phyloP scores from a whole-genome alignment of 306 rosid species.

The Inga leiocalycina region DNA sequence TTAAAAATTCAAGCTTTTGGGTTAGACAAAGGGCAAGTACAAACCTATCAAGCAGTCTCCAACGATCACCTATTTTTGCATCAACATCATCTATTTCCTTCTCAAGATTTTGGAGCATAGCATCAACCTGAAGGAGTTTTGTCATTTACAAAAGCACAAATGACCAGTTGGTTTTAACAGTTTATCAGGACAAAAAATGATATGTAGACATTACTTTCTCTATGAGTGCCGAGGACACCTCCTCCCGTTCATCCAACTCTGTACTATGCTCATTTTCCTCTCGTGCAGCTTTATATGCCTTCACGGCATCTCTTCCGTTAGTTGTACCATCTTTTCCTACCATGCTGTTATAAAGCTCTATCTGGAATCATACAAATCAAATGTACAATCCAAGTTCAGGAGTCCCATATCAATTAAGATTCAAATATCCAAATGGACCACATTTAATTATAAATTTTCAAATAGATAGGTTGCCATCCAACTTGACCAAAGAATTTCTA shows the following conservation, averaged over 20 bases:
- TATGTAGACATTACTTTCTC: slow-evolving; percentile 57
- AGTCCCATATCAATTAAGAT: slow-evolving; percentile 20
- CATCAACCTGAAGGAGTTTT: slow-evolving; percentile 72
- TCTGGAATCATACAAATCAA: slow-evolving; percentile 51
- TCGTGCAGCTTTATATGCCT: slow-evolving; percentile 92
- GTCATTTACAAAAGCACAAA: slow-evolving; percentile 19
- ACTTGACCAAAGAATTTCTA: not conserved
- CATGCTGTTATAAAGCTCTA: slow-evolving; percentile 89
- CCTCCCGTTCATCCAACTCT: slow-evolving; percentile 56
- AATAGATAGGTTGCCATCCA: not conserved
- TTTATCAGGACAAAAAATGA: slow-evolving; percentile 7
- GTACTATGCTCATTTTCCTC: slow-evolving; percentile 56
- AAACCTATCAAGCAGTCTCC: slow-evolving; percentile 88
- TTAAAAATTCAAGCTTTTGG: not conserved
- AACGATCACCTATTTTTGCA: slow-evolving; percentile 88
- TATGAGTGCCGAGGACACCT: slow-evolving; percentile 84
- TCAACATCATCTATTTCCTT: slow-evolving; percentile 97
- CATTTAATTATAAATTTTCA: not conserved
- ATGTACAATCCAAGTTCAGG: slow-evolving; percentile 13
- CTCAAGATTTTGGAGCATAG: slow-evolving; percentile 92
- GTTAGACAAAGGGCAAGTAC: slow-evolving; percentile 24
- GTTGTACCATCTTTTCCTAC: slow-evolving; percentile 72
- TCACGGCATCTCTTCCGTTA: slow-evolving; percentile 68
- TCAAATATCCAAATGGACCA: not conserved
- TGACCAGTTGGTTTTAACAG: slow-evolving; percentile 6